Base-by-base conservation (phyloP, 352 stramenopile genomes). In the Globisporangium recalcitrans region DNA sequence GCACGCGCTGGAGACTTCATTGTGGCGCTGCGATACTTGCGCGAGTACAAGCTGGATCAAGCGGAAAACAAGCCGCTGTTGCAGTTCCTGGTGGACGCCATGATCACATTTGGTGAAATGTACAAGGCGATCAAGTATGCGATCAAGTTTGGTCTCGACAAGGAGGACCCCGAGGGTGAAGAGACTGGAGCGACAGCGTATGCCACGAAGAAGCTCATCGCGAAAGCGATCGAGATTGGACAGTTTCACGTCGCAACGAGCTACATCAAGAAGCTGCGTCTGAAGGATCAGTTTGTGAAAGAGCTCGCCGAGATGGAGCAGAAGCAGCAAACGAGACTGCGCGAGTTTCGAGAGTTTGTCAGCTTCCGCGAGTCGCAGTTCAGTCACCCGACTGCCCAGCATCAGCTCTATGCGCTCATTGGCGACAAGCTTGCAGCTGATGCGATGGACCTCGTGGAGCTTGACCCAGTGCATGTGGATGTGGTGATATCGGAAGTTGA, bases 51-150 rank as follows among this genome's bases (percentile, higher is more conserved):
- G 58, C 58, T 95, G 47, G 73, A 87, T n/a, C 67, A 77, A 11
- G 61, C 38, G 27, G 68, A 78, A 16, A 67, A 88, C 36, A 32
- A 55, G 11, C 62, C 26, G 10, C 64, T 95, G 53, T 59, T 93
- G 29, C 60, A 70, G 22, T 84, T 83, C 32, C 54, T 91, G 24
- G 71, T 95, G 11, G 73, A 90, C 62, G 71, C 68, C 7, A 87
- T 93, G 82, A 51, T 91, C n/a, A 61, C 55, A 5, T 79, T 89
- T 44, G 62, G 70, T 2, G 86, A 95, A 57, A 83, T 91, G 49
- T 95, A 95, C 82, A 95, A 95, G 64, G 82, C 86, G 2, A 90
- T 95, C 65, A 95, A 95, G 72, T 95, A 95, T 59, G 72, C 84
- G 32, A 87, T 90, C 66, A 95, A 95, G 63, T 93, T 95, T 59